phyloP scores from a whole-genome alignment of 352 stramenopile genomes.

The Phytophthora pini region DNA sequence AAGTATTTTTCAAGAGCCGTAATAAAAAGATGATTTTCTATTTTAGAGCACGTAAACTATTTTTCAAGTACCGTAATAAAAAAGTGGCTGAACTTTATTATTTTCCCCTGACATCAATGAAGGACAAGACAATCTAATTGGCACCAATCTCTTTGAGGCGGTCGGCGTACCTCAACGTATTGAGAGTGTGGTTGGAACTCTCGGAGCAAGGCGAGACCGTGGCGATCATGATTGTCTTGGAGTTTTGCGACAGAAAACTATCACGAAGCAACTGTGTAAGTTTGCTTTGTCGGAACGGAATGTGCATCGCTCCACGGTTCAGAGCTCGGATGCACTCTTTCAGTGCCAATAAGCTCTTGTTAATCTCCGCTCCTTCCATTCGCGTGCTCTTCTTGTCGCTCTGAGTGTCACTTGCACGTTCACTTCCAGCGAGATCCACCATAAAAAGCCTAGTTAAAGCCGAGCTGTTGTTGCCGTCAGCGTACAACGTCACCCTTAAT shows the following conservation, averaged over 20 bases:
- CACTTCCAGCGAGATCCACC: slow-evolving; percentile 95
- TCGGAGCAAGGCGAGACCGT: slow-evolving; percentile 94
- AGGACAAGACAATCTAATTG: too few relatives aligned
- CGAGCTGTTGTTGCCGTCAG: slow-evolving; percentile 16
- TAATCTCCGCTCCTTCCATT: slow-evolving; percentile 97
- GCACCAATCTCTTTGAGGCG: slow-evolving; percentile 92
- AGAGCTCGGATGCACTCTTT: slow-evolving; percentile 98
- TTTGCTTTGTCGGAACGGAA: slow-evolving; percentile 96
- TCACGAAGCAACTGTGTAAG: slow-evolving; percentile 94
- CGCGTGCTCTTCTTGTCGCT: slow-evolving; percentile 89
- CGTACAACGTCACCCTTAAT: slow-evolving; percentile 84
- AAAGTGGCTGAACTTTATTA: too few relatives aligned
- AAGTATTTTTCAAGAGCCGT: too few relatives aligned
- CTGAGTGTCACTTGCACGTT: slow-evolving; percentile 94
- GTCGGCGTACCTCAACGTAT: slow-evolving; percentile 97
- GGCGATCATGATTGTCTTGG: slow-evolving; percentile 95
- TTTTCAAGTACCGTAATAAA: too few relatives aligned
- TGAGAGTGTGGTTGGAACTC: slow-evolving; percentile 96
- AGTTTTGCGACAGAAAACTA: slow-evolving; percentile 93
- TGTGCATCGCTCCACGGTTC: slow-evolving; percentile 84
- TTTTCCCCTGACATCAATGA: too few relatives aligned
- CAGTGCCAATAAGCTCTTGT: slow-evolving; percentile 96
- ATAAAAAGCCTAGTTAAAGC: slow-evolving; percentile 63
- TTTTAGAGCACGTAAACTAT: too few relatives aligned
- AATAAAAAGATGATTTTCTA: too few relatives aligned